These are phyloP conservation scores for Ilex asprella DNA, from an alignment of 257 asterid genomes.

Conservation along the genomic window DNA sequence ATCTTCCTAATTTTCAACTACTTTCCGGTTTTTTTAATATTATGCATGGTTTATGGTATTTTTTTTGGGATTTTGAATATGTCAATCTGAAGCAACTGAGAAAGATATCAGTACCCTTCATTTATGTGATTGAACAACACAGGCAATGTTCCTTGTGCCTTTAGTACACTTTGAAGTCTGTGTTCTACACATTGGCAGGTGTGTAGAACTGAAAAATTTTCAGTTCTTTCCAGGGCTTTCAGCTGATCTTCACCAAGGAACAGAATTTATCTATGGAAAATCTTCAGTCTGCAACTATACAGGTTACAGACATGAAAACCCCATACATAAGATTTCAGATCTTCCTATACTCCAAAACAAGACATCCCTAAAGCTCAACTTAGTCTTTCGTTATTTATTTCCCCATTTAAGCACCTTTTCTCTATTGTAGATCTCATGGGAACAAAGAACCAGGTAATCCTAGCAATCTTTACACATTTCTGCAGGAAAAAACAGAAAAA, in stretches of 20 bases:
- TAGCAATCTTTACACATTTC: too few relatives aligned
- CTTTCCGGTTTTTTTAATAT: neutral
- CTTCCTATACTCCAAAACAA: constrained; percentile 24
- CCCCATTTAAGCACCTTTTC: too few relatives aligned
- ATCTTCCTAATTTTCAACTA: neutral
- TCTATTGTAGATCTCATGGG: too few relatives aligned
- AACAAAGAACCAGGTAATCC: too few relatives aligned
- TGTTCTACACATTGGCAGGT: constrained; percentile 32
- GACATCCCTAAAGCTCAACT: too few relatives aligned
- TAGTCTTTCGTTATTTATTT: too few relatives aligned
- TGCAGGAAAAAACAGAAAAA: too few relatives aligned
- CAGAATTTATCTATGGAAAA: neutral
- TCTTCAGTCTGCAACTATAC: constrained; percentile 8
- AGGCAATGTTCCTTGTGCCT: constrained; percentile 66
- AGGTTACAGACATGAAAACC: constrained; percentile 23
- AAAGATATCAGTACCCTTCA: constrained; percentile 30
- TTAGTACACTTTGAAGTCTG: constrained; percentile 37
- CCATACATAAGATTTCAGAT: constrained; percentile 33
- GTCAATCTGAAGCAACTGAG: constrained; percentile 26
- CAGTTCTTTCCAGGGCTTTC: constrained; percentile 26
- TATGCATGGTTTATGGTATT: constrained; percentile 8
- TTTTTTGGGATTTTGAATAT: constrained; percentile 11
- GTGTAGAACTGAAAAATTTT: constrained; percentile 34
- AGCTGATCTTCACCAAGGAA: constrained; percentile 15
- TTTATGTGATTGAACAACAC: constrained; percentile 70